Evolutionary conservation across 140 eudicot species (phyloP).

Genomic region (Oenanthe javanica): DNA sequence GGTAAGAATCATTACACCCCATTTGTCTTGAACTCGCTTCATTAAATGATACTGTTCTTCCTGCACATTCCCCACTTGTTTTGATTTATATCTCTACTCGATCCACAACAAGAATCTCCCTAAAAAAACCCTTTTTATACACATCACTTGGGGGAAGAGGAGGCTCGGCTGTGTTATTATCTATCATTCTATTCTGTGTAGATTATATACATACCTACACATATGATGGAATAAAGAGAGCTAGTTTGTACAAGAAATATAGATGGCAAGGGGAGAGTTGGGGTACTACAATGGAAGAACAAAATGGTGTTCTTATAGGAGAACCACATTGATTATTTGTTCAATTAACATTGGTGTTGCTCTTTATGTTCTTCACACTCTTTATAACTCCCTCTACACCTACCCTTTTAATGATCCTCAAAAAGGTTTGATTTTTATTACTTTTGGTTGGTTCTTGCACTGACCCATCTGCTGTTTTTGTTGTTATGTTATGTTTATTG

Average conservation of each 20-base stretch:
- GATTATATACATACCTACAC: not conserved
- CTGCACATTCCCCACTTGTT: not conserved
- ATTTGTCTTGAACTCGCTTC: not conserved
- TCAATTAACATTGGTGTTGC: slow-evolving; percentile 71
- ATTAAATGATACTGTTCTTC: not conserved
- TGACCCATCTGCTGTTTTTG: not conserved
- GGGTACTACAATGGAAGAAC: slow-evolving; percentile 39
- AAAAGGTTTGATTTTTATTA: slow-evolving; percentile 24
- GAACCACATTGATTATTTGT: slow-evolving; percentile 70
- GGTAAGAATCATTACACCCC: not conserved
- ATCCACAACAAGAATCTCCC: not conserved
- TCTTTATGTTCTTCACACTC: slow-evolving; percentile 66
- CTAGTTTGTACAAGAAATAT: slow-evolving; percentile 28
- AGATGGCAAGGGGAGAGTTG: slow-evolving; percentile 64
- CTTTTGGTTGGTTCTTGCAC: not conserved
- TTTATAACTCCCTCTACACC: slow-evolving; percentile 56
- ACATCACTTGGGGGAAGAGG: not conserved
- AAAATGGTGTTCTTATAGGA: slow-evolving; percentile 71
- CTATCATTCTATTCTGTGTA: not conserved
- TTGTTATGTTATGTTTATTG: not conserved
- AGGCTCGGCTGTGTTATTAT: not conserved
- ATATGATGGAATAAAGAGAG: slow-evolving; percentile 44
- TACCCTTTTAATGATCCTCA: slow-evolving; percentile 46
- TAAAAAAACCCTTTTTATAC: not conserved
- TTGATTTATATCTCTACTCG: not conserved